Evolutionary conservation across 2,329 filamentous ascomycete species (phyloP).

Genomic region (Venturiaceae sp.): DNA sequence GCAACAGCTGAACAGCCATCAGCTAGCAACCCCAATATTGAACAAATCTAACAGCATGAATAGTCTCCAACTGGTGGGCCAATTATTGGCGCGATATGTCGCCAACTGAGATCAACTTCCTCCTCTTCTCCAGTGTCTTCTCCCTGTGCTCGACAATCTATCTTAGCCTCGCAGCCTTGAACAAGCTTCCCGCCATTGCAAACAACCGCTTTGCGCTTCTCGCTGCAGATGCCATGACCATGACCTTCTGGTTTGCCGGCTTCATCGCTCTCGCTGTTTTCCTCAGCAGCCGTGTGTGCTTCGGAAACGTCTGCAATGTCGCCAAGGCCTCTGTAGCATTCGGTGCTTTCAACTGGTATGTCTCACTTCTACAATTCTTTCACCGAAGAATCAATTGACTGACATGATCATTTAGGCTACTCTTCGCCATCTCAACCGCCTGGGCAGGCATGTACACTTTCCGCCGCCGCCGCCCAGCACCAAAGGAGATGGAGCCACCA

Average conservation of each 20-base stretch:
- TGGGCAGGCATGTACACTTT: slow-evolving; percentile 7
- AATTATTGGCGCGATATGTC: slow-evolving; percentile 40
- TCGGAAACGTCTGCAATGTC: slow-evolving; percentile 45
- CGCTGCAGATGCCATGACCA: slow-evolving; percentile 59
- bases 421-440: slow-evolving; percentile 8
- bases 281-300: slow-evolving; percentile 48
- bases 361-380: too few relatives aligned
- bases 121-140: slow-evolving; percentile 73
- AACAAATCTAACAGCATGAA: neutral
- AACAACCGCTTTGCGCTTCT: slow-evolving; percentile 59
- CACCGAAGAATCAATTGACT: too few relatives aligned
- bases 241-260: slow-evolving; percentile 85
- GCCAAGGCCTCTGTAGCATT: slow-evolving; percentile 57
- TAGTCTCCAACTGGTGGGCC: slow-evolving; percentile 48
- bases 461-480: neutral
- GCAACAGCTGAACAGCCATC: neutral
- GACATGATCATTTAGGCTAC: neutral
- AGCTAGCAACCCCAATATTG: neutral
- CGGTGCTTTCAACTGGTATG: slow-evolving; percentile 53
- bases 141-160: slow-evolving; percentile 58
- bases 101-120: slow-evolving; percentile 59
- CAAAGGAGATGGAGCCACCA: neutral
- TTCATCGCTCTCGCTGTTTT: slow-evolving; percentile 66
- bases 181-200: slow-evolving; percentile 24
- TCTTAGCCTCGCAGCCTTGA: slow-evolving; percentile 33